These are phyloP conservation scores for Phoenix dactylifera DNA, from an alignment of 176 grass and related monocot genomes.

Conservation along the genomic window DNA sequence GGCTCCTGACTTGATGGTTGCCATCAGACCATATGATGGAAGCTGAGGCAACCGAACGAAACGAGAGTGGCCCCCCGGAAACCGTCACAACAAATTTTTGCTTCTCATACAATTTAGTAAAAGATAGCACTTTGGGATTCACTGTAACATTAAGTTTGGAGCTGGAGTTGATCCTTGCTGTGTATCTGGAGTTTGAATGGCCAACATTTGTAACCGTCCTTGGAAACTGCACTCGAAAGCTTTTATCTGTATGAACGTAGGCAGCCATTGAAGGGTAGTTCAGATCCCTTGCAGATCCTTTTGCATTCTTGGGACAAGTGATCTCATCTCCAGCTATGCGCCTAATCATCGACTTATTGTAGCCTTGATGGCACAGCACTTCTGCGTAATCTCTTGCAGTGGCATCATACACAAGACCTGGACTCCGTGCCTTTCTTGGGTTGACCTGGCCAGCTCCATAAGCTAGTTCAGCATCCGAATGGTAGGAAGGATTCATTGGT, in stretches of 20 bases:
- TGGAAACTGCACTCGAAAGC: conserved; percentile 17
- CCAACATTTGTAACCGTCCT: conserved; percentile 49
- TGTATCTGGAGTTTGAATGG: conserved; percentile 1
- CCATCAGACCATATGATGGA: conserved; percentile 14
- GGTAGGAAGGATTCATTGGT: conserved; percentile 29
- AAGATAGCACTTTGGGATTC: conserved; percentile 8
- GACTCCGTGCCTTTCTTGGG: conserved; percentile 6
- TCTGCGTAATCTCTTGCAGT: conserved; percentile 11
- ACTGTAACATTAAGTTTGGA: background rate
- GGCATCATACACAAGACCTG: conserved; percentile 37
- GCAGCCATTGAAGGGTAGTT: conserved; percentile 48
- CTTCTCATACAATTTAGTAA: conserved; percentile 5
- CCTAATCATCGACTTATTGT: conserved; percentile 25
- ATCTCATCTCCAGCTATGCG: background rate
- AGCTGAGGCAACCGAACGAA: background rate
- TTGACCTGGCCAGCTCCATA: conserved; percentile 37
- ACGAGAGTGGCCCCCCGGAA: background rate
- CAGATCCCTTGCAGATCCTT: conserved; percentile 5
- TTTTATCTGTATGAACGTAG: background rate
- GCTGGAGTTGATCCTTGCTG: background rate
- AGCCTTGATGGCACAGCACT: conserved; percentile 39
- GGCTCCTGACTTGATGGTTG: conserved; percentile 9
- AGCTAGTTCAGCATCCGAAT: conserved; percentile 23
- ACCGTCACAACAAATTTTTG: background rate
- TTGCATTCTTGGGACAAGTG: background rate